phyloP scores from a whole-genome alignment of 208 protist species.

The Novymonas esmeraldas region DNA sequence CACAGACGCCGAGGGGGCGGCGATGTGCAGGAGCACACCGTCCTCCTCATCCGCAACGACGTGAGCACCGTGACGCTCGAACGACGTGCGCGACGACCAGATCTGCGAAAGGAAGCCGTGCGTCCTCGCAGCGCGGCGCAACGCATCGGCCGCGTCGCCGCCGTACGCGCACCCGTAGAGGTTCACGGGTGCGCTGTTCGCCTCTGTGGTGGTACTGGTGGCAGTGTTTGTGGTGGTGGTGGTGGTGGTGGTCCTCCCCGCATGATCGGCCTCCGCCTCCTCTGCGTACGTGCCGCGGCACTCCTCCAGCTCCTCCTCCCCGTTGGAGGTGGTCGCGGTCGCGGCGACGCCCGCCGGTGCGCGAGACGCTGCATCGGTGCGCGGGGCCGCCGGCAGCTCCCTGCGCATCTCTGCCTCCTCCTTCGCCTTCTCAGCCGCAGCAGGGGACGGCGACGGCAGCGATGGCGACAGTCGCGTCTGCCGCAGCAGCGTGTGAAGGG shows the following conservation, averaged over 20 bases:
- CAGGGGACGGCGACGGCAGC: conserved; percentile 5
- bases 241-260: neutral
- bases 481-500: neutral
- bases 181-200: conserved; percentile 9
- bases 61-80: conserved; percentile 15
- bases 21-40: conserved; percentile 25
- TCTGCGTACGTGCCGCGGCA: neutral
- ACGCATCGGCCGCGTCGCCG: conserved; percentile 22
- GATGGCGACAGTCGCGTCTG: neutral
- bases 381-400: neutral
- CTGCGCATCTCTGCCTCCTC: neutral
- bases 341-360: too few relatives aligned
- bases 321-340: conserved; percentile 2
- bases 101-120: conserved; percentile 49
- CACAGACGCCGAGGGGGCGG: conserved; percentile 1
- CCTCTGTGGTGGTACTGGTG: neutral
- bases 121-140: conserved; percentile 16
- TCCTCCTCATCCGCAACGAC: conserved; percentile 27
- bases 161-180: conserved; percentile 29
- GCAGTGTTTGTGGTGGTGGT: neutral
- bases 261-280: neutral
- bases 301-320: conserved; percentile 38
- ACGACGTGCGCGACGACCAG: conserved; percentile 36
- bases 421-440: neutral
- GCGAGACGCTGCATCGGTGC: too few relatives aligned